A percentile compares a stretch with the other conserved stretches of the same genome.
Conservation (phyloP, 352 stramenopile genomes). For the Phytophthora citrophthora region DNA sequence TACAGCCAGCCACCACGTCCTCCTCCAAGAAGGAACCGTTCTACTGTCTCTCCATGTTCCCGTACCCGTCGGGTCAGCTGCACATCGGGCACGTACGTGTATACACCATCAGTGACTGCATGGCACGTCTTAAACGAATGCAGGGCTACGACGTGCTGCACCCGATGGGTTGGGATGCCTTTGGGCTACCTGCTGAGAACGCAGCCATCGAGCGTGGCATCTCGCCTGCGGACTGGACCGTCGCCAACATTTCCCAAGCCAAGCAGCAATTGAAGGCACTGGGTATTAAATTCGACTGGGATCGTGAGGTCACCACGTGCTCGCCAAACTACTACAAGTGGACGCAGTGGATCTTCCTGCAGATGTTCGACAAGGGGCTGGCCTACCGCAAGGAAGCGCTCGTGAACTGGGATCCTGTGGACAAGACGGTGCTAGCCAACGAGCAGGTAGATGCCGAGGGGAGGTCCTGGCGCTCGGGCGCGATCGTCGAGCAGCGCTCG, state of each 20-base stretch:
- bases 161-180: slow-evolving; percentile 99
- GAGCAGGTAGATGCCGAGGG: slow-evolving; percentile 97
- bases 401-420: slow-evolving; percentile 99
- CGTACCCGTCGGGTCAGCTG: slow-evolving; percentile 97
- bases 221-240: slow-evolving; percentile 95
- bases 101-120: slow-evolving; percentile 99
- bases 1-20: neutral
- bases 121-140: slow-evolving; percentile 98
- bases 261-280: slow-evolving; percentile 96
- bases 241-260: slow-evolving; percentile 97
- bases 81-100: slow-evolving; percentile 99
- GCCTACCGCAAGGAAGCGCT: slow-evolving; percentile 95
- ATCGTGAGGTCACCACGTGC: slow-evolving; percentile 97
- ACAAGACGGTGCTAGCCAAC: slow-evolving; percentile 99
- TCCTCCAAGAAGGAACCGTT: slow-evolving; percentile 58
- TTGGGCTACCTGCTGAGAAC: slow-evolving; percentile 99
- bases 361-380: slow-evolving; percentile 97
- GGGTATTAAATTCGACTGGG: slow-evolving; percentile 98
- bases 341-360: slow-evolving; percentile 99
- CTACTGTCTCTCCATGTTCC: slow-evolving; percentile 98
- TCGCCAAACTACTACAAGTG: slow-evolving; percentile 98
- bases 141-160: slow-evolving; percentile 97
- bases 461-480: slow-evolving; percentile 95
- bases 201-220: slow-evolving; percentile 98
- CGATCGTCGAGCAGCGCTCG: slow-evolving; percentile 94